Evolutionary conservation across 2,329 filamentous ascomycete genomes (phyloP), one percentile per base, ranked within the genome.

Genomic region (Aspergillus sp.): DNA sequence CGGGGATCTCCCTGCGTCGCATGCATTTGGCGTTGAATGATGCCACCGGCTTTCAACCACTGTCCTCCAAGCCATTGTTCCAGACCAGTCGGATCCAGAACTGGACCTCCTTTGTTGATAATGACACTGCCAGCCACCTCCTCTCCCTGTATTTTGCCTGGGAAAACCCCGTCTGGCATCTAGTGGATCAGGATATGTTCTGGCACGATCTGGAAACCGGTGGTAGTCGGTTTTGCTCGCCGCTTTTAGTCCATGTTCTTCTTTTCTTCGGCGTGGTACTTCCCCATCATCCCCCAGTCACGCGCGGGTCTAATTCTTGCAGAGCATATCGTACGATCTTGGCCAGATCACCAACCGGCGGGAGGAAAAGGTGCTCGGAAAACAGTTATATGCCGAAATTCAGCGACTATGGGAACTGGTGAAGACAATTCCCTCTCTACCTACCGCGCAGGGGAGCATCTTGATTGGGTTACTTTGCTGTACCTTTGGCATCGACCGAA

Each of bases 91-190:
- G 48, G 7, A 58, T 61, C n/a, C 47, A 59, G 9, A 35, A 49
- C 19, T 64, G 61, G 61, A 61, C 59, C 8, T 50, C 45, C 7
- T 53, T 63, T 3, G 56, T 58, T 2, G 54, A 60, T 17, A 56
- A 59, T 40, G 59, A 62, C 35, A 54, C 54, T 3, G 61, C 61
- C 1, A 62, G 61, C 11, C 61, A 64, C 22, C 47, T 64, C 9
- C 43, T 64, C 5, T 62, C 60, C 3, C 53, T 62, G 10, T 64
- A 61, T 44, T 64, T 64, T 35, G 54, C 55, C 13, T 64, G 61
- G 61, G 61, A 64, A 45, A 64, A 64, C 14, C 57, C 61, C 5
- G 60, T 55, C 14, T 64, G 61, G 61, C 55, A 62, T 30, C 52
- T 64, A 19, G 51, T 64, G 38, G 61, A 64, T 17, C 57, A 54